Evolutionary conservation across 768 basidiomycete genomes (phyloP).

Genomic region (Polyporus arcularius): DNA sequence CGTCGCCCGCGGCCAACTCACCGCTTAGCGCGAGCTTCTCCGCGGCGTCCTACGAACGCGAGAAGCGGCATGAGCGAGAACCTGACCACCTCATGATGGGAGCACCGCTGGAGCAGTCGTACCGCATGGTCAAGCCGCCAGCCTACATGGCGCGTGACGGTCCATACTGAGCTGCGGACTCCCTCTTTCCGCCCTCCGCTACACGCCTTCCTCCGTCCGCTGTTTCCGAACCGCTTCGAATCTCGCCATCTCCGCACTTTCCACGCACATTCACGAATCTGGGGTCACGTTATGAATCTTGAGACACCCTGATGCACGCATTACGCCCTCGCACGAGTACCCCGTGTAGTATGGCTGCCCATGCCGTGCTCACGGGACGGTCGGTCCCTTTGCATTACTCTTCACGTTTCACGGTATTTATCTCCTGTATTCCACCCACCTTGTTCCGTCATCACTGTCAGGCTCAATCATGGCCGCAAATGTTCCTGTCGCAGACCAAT

Average conservation of each 20-base stretch:
- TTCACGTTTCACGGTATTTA: slow-evolving; percentile 16
- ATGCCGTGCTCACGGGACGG: background rate
- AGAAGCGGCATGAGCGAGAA: slow-evolving; percentile 41
- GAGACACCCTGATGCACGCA: background rate
- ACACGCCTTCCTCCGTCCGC: background rate
- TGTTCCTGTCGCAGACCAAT: background rate
- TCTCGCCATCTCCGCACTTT: background rate
- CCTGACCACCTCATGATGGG: slow-evolving; percentile 42
- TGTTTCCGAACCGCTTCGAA: background rate
- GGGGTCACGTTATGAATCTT: no score
- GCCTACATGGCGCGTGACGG: slow-evolving; percentile 11
- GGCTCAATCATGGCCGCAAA: background rate
- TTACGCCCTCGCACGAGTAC: background rate
- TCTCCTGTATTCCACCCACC: slow-evolving; percentile 12
- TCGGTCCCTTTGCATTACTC: background rate
- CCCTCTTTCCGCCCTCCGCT: background rate
- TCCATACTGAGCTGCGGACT: slow-evolving; percentile 7
- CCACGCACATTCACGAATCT: background rate
- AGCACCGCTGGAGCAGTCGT: slow-evolving; percentile 11
- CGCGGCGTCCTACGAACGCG: slow-evolving; percentile 47
- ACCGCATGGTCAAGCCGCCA: slow-evolving; percentile 16
- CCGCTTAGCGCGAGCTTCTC: slow-evolving; percentile 27
- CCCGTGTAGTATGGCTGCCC: slow-evolving; percentile 1
- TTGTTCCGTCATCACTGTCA: background rate
- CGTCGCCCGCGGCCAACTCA: slow-evolving; percentile 43